Base-by-base conservation (phyloP, 768 basidiomycete genomes). In the Auriscalpium vulgare region DNA sequence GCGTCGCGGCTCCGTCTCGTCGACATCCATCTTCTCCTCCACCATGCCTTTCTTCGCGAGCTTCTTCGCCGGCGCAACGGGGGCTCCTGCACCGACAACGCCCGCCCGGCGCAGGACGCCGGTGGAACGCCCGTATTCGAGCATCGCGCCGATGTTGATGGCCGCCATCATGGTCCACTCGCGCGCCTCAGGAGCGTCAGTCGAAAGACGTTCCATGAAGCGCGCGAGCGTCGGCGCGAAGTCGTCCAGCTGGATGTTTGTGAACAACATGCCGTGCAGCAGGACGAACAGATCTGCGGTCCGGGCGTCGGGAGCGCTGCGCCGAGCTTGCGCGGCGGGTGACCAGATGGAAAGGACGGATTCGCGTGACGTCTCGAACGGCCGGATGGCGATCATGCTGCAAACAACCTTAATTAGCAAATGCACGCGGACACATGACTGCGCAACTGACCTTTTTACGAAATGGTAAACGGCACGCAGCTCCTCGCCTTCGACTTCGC, bases 121-220 rank as follows among this genome's bases (percentile, higher is more conserved):
- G 6, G 77, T 78, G 3, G 84, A 76, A 29, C 83, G 78, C 37
- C 97, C 95, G 63, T 95, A 98, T 69, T 98, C 94, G 64, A 97
- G 74, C 9, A 97, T 69, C 0, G 88, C 81, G 4, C 82, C 77
- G 36, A 97, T 76, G 68, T 95, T 95, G 62, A 91, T 76, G 47
- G 88, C 74, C 0, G 83, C 95, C 91, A 98, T 95, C 88, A 95
- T 93, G 62, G 91, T 86, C 97, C 97, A 99, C 55, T 95, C 91
- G 34, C 85, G 83, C 66, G 85, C 87, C 61, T 88, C 82, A 0
- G 83, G 85, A 10, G 81, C 83, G 58, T 95, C 91, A 56, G 94
- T 86, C 52, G 84, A 78, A 3, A 95, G 79, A 43, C 90, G 85
- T 68, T 95, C 94, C 53, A 93, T 78, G 67, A 95, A 89, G 17